Evolutionary conservation across 2,329 filamentous ascomycete genomes (phyloP), one percentile per base, ranked within the genome.

Genomic region (Claviceps arundinis): DNA sequence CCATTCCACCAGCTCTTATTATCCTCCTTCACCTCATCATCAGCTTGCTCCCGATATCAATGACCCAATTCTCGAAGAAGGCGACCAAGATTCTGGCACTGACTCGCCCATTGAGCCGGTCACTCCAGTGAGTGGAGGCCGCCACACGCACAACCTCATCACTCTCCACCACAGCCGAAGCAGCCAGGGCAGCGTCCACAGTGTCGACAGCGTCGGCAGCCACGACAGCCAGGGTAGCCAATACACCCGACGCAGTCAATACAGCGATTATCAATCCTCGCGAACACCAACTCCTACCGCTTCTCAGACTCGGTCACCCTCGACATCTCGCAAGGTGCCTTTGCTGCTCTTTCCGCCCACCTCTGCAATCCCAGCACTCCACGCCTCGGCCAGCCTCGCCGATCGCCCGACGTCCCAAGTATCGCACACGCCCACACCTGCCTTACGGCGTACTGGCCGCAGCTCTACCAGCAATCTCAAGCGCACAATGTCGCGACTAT

Each of bases 31-130:
- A 7, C 37, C 17, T 40, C 47, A 73, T 14, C 71, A 69, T 51
- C 72, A 74, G 45, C 72, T 69, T 57, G 68, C 74, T 50, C 70
- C 73, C 57, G 76, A 79, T 50, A 65, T 78, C 9, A 67, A 70
- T 56, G 71, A 68, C 55, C 72, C 77, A 51, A 80, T 81, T 55
- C 70, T 73, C 50, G 66, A 69, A 56, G 78, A 81, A 66, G 73
- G 73, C 63, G 77, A 77, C 65, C 80, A 54, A 37, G 54, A 82
- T 62, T 80, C 78, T 8, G 74, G 76, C 56, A 81, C 75, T 64
- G 79, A 82, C 59, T 74, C 73, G 24, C 69, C 72, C 52, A 75
- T 77, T 66, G 80, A 83, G 57, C 80, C 80, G 45, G 70, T 80
- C 53, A 84, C 80, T 22, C 81, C 80, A 47, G 74, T 79, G 54